Evolutionary conservation across 1,284 basidiomycete species (phyloP).

Genomic region (Cutaneotrichosporon dermatis): DNA sequence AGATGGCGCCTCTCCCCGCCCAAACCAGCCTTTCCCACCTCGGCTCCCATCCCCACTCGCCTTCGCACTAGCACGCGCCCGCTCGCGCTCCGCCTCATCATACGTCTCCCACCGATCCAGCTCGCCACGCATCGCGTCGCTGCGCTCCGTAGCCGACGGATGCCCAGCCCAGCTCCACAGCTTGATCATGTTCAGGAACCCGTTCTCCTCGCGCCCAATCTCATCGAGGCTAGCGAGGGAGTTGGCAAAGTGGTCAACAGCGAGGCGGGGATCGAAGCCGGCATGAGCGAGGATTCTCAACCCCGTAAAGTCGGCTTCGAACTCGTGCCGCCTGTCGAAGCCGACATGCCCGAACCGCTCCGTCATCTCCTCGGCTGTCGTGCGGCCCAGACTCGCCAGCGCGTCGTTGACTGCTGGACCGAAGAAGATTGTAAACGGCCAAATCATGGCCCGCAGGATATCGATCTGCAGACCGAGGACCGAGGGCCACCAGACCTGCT

Average conservation of each 20-base stretch:
- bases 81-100: not conserved
- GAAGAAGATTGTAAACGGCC: constrained; percentile 80
- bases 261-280: constrained; percentile 68
- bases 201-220: constrained; percentile 21
- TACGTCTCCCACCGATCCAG: constrained; percentile 58
- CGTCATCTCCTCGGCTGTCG: constrained; percentile 66
- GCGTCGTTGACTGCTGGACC: constrained; percentile 89
- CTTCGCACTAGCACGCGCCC: not conserved
- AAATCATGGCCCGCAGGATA: constrained; percentile 67
- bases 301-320: constrained; percentile 84
- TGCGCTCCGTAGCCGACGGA: constrained; percentile 60
- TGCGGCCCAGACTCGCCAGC: constrained; percentile 69
- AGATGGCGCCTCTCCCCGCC: too few species aligned
- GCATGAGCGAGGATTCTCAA: constrained; percentile 78
- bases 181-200: constrained; percentile 31
- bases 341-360: constrained; percentile 56
- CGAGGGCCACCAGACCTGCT: constrained; percentile 73
- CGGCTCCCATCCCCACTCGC: too few species aligned
- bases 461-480: constrained; percentile 71
- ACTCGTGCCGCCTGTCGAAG: constrained; percentile 70
- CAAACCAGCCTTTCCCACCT: not conserved
- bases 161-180: constrained; percentile 52
- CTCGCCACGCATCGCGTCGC: constrained; percentile 59
- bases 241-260: constrained; percentile 32
- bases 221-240: constrained; percentile 38